Conservation (phyloP, 1,139 yeast species). For the Candida labiduridarum region DNA sequence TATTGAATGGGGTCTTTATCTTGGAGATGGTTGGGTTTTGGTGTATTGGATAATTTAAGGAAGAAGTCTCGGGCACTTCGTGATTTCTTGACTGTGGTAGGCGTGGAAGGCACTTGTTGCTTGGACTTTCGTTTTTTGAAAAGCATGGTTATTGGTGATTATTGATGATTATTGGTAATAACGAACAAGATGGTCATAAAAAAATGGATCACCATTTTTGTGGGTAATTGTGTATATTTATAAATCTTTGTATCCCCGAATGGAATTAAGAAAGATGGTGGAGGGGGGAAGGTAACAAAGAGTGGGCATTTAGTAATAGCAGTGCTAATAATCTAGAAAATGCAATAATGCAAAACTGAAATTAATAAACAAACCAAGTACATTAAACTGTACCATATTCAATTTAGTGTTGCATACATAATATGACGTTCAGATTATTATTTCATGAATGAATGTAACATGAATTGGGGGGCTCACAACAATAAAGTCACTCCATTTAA, state of each 20-base stretch:
- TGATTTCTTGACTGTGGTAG: slow-evolving; percentile 10
- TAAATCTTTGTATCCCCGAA: neutral
- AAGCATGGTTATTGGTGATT: no score
- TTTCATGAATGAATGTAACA: no score
- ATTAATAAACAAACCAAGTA: no score
- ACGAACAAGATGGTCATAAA: neutral
- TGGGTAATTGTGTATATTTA: neutral
- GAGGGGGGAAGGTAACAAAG: neutral
- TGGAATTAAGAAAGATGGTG: neutral
- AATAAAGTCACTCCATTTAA: no score
- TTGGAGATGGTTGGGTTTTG: slow-evolving; percentile 2
- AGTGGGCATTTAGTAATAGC: no score
- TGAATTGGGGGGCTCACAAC: no score
- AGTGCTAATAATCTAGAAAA: no score
- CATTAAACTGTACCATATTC: no score
- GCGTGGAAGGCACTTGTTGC: neutral
- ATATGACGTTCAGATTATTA: no score
- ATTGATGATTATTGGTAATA: neutral
- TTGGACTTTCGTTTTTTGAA: slow-evolving; percentile 1
- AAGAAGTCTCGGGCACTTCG: slow-evolving; percentile 13
- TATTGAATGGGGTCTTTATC: neutral
- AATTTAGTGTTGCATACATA: no score
- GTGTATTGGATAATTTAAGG: slow-evolving; percentile 9
- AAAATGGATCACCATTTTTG: neutral
- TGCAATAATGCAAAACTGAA: no score